Evolutionary conservation across 768 basidiomycete species (phyloP).

Genomic region (Goffeauzyma gilvescens): DNA sequence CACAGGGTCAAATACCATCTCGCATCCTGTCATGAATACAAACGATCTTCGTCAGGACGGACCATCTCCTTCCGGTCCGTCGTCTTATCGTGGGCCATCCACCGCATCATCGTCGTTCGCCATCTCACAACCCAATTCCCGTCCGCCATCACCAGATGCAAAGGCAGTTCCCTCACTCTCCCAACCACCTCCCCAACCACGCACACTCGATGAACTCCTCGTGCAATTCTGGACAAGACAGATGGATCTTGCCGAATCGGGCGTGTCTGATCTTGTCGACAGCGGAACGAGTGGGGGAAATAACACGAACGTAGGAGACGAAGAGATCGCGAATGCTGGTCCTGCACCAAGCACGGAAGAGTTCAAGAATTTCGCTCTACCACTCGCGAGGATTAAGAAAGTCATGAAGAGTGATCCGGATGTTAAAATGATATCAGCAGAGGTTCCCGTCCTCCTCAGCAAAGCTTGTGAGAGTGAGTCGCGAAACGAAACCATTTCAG

Average conservation of each 20-base stretch:
- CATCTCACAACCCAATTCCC: too few species aligned
- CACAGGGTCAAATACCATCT: too few species aligned
- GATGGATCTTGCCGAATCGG: slow-evolving; percentile 66
- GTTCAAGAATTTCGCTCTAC: slow-evolving; percentile 41
- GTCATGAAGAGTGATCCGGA: slow-evolving; percentile 78
- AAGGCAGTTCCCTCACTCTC: too few species aligned
- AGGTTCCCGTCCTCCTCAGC: slow-evolving; percentile 84
- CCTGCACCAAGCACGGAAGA: too few species aligned
- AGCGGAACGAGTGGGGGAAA: neutral
- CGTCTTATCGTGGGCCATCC: too few species aligned
- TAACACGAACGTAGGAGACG: neutral
- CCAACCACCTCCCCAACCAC: neutral
- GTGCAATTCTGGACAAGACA: slow-evolving; percentile 79
- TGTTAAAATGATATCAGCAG: slow-evolving; percentile 51
- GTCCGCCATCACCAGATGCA: too few species aligned
- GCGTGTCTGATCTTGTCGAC: neutral
- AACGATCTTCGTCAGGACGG: too few species aligned
- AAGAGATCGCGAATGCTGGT: too few species aligned
- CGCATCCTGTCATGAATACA: too few species aligned
- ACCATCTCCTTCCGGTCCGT: too few species aligned
- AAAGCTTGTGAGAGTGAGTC: slow-evolving; percentile 93
- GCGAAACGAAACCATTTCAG: neutral
- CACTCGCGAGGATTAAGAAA: slow-evolving; percentile 91
- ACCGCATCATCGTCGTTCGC: too few species aligned
- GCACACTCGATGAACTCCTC: slow-evolving; percentile 62